Conservation (phyloP, 1,139 yeast genomes). For the Kurtzmaniella quercitrusa region DNA sequence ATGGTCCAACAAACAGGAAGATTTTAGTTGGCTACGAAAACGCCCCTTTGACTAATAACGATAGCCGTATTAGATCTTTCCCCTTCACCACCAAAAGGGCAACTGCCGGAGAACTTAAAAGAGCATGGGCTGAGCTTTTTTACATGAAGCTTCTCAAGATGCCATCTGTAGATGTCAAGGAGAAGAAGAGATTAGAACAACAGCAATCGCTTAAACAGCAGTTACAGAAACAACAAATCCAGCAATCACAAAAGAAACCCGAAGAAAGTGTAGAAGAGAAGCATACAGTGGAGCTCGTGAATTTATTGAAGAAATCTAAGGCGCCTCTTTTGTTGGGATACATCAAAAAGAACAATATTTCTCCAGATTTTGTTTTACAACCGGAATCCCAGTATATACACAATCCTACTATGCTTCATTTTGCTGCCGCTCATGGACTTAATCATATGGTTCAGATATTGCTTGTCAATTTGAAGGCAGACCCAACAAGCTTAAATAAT, state of each 20-base stretch:
- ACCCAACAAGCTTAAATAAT: conserved; percentile 55
- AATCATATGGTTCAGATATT: conserved; percentile 66
- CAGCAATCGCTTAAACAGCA: conserved; percentile 16
- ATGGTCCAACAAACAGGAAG: conserved; percentile 65
- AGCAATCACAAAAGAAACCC: conserved; percentile 18
- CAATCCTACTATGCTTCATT: conserved; percentile 78
- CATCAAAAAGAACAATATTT: conserved; percentile 53
- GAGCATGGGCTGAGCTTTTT: conserved; percentile 79
- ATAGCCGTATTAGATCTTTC: conserved; percentile 57
- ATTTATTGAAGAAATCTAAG: conserved; percentile 65
- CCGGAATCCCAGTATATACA: conserved; percentile 51
- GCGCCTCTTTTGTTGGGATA: conserved; percentile 71
- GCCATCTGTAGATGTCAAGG: conserved; percentile 44
- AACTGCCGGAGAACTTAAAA: conserved; percentile 72
- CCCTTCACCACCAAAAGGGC: conserved; percentile 93
- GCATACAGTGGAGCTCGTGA: conserved; percentile 55
- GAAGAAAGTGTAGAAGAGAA: conserved; percentile 32
- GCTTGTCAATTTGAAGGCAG: conserved; percentile 61
- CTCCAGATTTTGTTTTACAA: conserved; percentile 44
- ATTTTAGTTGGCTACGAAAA: conserved; percentile 66
- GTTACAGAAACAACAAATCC: conserved; percentile 13
- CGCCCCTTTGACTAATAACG: conserved; percentile 44
- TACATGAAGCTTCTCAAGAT: conserved; percentile 52
- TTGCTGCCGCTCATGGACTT: conserved; percentile 66
- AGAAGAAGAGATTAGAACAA: conserved; percentile 19